Conservation (phyloP, 2,329 filamentous ascomycete species). For the Endoconidiophora laricicola region DNA sequence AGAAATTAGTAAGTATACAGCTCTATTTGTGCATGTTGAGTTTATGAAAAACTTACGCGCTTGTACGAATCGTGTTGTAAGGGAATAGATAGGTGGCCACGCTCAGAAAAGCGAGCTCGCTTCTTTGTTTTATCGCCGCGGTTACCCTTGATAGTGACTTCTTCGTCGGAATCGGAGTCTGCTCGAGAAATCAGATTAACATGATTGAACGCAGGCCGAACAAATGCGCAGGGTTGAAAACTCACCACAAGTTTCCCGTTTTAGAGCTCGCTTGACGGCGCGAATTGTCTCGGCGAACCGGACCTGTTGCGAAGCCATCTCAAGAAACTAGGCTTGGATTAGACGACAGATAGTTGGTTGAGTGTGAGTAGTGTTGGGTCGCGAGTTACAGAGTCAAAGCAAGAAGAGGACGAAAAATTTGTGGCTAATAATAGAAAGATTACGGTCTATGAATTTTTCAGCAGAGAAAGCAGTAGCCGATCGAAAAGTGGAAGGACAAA, state of each 20-base stretch:
- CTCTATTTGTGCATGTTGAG: not conserved
- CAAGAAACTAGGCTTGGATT: not conserved
- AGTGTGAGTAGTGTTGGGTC: not conserved
- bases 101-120: conserved; percentile 51
- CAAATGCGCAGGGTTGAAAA: not conserved
- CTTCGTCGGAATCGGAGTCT: conserved; percentile 67
- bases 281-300: conserved; percentile 50
- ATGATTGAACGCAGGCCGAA: not conserved
- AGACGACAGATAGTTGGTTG: not conserved
- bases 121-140: conserved; percentile 68
- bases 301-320: conserved; percentile 36
- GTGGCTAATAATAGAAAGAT: not conserved
- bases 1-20: conserved; percentile 12
- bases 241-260: conserved; percentile 45
- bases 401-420: not conserved
- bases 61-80: conserved; percentile 53
- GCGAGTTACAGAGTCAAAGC: not conserved
- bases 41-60: conserved; percentile 32
- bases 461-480: not conserved
- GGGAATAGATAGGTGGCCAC: conserved; percentile 51
- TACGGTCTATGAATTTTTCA: not conserved
- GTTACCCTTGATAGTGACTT: conserved; percentile 52
- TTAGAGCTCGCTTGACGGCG: conserved; percentile 51
- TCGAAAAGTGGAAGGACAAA: not conserved
- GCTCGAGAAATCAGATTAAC: conserved; percentile 11